These are phyloP conservation scores for Leptographium flavum DNA, from an alignment of 2,329 filamentous ascomycete species.

Conservation along the genomic window DNA sequence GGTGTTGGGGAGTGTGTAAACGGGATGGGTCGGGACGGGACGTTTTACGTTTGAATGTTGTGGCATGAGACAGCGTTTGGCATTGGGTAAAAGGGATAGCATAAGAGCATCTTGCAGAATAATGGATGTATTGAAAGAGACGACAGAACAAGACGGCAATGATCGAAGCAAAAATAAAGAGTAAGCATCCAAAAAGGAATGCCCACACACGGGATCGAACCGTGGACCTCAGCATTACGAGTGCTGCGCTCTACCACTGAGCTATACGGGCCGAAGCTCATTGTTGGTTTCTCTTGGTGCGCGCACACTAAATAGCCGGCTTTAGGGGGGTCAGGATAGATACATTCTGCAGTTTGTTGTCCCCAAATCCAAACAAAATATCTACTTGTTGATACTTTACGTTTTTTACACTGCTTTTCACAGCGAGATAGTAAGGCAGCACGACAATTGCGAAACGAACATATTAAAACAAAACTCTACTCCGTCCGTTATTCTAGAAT, in stretches of 20 bases:
- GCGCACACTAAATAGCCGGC: background rate
- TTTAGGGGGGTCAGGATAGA: background rate
- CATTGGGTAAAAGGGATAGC: no score
- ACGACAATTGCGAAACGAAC: no score
- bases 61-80: no score
- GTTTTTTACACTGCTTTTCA: no score
- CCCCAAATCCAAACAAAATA: no score
- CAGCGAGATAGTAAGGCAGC: no score
- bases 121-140: background rate
- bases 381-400: no score
- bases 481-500: no score
- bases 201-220: constrained; percentile 11
- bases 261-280: constrained; percentile 6
- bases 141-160: background rate
- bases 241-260: constrained; percentile 11
- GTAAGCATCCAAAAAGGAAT: background rate
- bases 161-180: background rate
- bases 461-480: no score
- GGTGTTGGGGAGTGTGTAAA: constrained; percentile 33
- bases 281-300: background rate
- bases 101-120: no score
- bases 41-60: background rate
- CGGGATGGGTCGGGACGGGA: background rate
- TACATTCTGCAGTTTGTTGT: no score
- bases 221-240: constrained; percentile 11